Conservation (phyloP, 2,329 filamentous ascomycete genomes). For the Cylindrodendrum hubeiense region DNA sequence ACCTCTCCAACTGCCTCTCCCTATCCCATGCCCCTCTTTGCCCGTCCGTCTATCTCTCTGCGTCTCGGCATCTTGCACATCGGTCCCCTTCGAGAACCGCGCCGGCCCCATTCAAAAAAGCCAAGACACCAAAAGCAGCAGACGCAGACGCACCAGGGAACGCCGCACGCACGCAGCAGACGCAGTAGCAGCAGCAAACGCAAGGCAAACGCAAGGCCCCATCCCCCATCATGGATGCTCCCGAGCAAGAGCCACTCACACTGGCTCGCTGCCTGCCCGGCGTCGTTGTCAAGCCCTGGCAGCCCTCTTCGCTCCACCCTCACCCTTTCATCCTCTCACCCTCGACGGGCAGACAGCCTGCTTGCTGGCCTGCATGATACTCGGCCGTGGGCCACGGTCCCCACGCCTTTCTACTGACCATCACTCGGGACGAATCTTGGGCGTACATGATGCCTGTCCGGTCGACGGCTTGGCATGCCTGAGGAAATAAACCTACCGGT, state of each 20-base stretch:
- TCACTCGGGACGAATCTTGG: not conserved
- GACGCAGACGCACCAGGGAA: not conserved
- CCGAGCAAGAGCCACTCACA: conserved; percentile 16
- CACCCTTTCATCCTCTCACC: conserved; percentile 8
- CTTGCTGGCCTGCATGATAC: conserved; percentile 21
- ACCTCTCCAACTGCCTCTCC: not conserved
- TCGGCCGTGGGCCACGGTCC: not conserved
- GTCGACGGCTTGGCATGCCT: not conserved
- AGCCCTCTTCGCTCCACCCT: conserved; percentile 9
- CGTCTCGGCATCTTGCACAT: not conserved
- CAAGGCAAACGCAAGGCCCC: not conserved
- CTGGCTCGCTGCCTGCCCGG: conserved; percentile 26
- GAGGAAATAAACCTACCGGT: too few relatives aligned
- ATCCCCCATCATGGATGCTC: not conserved
- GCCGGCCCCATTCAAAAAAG: not conserved
- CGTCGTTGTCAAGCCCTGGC: conserved; percentile 33
- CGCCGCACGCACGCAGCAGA: not conserved
- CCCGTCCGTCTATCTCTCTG: not conserved
- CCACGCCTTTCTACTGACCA: conserved; percentile 9
- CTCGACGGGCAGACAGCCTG: not conserved
- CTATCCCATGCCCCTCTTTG: not conserved
- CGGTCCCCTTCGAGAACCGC: not conserved
- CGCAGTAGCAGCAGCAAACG: not conserved
- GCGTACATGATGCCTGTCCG: not conserved
- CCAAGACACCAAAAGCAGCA: not conserved